Conservation (phyloP, 1,284 basidiomycete genomes). For the Tilletia walkeri region DNA sequence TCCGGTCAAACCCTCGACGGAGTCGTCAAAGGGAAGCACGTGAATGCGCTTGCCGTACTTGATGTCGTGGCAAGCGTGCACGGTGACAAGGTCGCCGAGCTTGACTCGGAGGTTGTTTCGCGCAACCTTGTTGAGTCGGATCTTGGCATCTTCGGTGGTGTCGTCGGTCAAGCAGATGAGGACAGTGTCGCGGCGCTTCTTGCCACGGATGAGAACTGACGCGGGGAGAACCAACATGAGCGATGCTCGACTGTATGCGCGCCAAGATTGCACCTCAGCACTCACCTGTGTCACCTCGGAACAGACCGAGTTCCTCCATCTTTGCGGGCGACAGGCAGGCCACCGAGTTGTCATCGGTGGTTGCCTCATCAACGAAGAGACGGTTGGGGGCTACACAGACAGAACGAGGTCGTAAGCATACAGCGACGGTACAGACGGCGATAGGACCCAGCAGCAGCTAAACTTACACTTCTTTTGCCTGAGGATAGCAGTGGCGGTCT, state of each 20-base stretch:
- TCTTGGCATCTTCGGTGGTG: constrained; percentile 93
- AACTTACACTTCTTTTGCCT: constrained; percentile 49
- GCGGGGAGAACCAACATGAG: neutral
- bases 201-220: constrained; percentile 62
- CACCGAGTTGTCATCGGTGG: constrained; percentile 63
- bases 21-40: constrained; percentile 96
- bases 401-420: neutral
- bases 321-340: constrained; percentile 92
- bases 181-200: constrained; percentile 86
- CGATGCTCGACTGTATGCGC: neutral
- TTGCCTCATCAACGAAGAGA: constrained; percentile 55
- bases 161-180: constrained; percentile 93
- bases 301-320: constrained; percentile 90
- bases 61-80: constrained; percentile 95
- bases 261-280: neutral
- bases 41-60: constrained; percentile 99
- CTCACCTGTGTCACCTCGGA: constrained; percentile 75
- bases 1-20: constrained; percentile 90
- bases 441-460: neutral
- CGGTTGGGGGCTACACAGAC: constrained; percentile 39
- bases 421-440: neutral
- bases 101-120: constrained; percentile 97
- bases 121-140: constrained; percentile 97
- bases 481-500: constrained; percentile 53
- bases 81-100: constrained; percentile 90